Conservation (phyloP, 169 alveolate genomes). For the Plasmodium vinckei region DNA sequence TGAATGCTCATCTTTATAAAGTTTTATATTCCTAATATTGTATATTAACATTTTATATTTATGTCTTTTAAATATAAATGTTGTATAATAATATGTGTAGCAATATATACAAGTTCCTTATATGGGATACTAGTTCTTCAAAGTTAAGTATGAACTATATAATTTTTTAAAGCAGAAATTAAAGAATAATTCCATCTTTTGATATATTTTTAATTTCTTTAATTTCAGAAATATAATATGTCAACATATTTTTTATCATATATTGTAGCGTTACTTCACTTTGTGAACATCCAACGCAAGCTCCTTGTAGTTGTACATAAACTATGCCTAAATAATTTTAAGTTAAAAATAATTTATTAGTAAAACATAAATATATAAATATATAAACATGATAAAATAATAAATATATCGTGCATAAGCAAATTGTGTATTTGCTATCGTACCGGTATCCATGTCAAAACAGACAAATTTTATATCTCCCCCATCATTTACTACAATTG, state of each 20-base stretch:
- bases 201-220: constrained; percentile 77
- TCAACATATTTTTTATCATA: constrained; percentile 86
- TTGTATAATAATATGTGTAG: constrained; percentile 1
- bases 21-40: no score
- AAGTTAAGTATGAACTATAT: background rate
- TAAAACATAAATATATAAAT: background rate
- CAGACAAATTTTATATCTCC: constrained; percentile 84
- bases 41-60: background rate
- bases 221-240: constrained; percentile 85
- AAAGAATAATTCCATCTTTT: constrained; percentile 67
- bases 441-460: constrained; percentile 83
- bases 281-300: constrained; percentile 86
- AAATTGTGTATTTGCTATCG: background rate
- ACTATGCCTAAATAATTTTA: constrained; percentile 78
- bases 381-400: constrained; percentile 1
- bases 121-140: background rate
- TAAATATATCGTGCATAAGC: background rate
- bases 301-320: constrained; percentile 85
- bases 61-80: constrained; percentile 3
- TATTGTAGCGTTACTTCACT: constrained; percentile 85
- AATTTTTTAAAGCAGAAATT: background rate
- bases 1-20: background rate
- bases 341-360: background rate
- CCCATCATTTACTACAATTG: constrained; percentile 85
- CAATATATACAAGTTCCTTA: background rate